Evolutionary conservation across 2,329 filamentous ascomycete species (phyloP).

Genomic region (Clathrospora elynae): DNA sequence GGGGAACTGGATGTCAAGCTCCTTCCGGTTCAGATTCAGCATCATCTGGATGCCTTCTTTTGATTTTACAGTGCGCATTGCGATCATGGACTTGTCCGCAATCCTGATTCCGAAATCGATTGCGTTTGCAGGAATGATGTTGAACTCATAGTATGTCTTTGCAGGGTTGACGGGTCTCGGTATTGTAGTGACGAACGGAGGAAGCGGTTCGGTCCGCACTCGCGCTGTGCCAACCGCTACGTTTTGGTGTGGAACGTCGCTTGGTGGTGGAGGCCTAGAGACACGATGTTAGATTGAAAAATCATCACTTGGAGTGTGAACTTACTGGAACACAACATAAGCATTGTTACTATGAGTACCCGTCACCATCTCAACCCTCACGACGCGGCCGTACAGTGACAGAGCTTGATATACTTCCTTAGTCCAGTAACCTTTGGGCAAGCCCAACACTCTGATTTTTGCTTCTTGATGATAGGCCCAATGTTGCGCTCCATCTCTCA

Average conservation of each 20-base stretch:
- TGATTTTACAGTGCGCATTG: slow-evolving; percentile 57
- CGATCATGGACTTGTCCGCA: slow-evolving; percentile 61
- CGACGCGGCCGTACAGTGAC: slow-evolving; percentile 33
- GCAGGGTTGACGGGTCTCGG: slow-evolving; percentile 31
- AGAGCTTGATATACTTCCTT: slow-evolving; percentile 31
- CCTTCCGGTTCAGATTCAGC: slow-evolving; percentile 52
- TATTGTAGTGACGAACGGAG: slow-evolving; percentile 12
- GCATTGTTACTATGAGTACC: slow-evolving; percentile 17
- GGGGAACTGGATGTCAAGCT: slow-evolving; percentile 55
- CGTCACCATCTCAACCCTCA: slow-evolving; percentile 35
- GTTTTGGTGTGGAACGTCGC: slow-evolving; percentile 8
- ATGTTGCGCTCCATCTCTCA: slow-evolving; percentile 5
- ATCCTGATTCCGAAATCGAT: slow-evolving; percentile 68
- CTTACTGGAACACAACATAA: slow-evolving; percentile 35
- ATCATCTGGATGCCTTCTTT: slow-evolving; percentile 41
- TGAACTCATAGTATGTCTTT: slow-evolving; percentile 32
- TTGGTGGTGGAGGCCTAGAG: slow-evolving; percentile 22
- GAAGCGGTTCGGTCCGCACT: slow-evolving; percentile 13
- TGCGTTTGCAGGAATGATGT: slow-evolving; percentile 43
- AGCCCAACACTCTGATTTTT: slow-evolving; percentile 25
- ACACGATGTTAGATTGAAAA: neutral
- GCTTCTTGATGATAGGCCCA: slow-evolving; percentile 30
- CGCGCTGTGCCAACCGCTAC: slow-evolving; percentile 11
- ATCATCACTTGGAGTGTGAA: neutral
- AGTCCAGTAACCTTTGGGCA: slow-evolving; percentile 27